Evolutionary conservation across 495 filamentous ascomycete genomes (phyloP), one percentile per base, ranked within the genome.

Genomic region (Hypoxylon crocopeplum): DNA sequence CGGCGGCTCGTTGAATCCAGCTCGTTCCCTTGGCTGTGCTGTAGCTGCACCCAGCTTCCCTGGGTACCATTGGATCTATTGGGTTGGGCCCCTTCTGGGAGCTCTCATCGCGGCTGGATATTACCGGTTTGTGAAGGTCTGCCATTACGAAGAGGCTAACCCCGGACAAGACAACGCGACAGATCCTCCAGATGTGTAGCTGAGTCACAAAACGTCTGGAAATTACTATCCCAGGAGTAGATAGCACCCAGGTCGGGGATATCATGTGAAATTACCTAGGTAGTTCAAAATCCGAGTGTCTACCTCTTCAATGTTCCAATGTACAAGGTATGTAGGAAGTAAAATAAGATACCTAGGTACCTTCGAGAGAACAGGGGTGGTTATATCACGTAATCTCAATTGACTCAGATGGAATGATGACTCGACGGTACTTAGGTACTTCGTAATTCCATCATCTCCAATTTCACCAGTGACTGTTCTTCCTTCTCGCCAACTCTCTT

Each of bases 61-160:
- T 3, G 48, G 62, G n/a, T 78, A 81, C 40, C 78, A 82, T 49
- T 82, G 79, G 81, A 81, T 82, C 42, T 79, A 86, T 64, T 85
- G 82, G 82, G 74, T 91, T 25, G 89, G 89, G 4, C 88, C 89
- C 1, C 59, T 81, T 7, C 71, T 90, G 3, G 89, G 89, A 0
- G 78, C 86, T 0, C 66, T 88, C 13, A 70, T 90, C 6, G 88
- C 89, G 0, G 78, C 80, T 0, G 84, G 73, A 7, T 90, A 89
- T 70, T 91, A 88, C 67, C 73, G 74, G 13, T 75, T 89, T 33
- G 78, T 88, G 25, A 84, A 87, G 68, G 63, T 77, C 7, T 78
- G 88, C 34, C 82, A 87, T 61, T 92, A 91, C 66, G 85, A 92
- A 69, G 83, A 83, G 20, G 88, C 86, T 37, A 93, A 92, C 58